phyloP scores from a whole-genome alignment of 73 alveolate species.

The Tetrahymena thermophila region DNA sequence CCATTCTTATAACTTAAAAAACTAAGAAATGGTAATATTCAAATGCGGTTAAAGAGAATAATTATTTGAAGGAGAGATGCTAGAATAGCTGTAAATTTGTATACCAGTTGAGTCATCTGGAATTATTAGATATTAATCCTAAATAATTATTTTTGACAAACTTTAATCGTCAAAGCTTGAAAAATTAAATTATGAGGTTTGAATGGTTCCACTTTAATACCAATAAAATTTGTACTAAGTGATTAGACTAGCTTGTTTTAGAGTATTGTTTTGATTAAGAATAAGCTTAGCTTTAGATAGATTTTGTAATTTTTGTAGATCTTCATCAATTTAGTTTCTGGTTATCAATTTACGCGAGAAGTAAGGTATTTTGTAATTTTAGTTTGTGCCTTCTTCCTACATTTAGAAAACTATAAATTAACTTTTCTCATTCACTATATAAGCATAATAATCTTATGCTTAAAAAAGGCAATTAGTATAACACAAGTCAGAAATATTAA shows the following conservation, averaged over 20 bases:
- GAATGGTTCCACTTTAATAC: not conserved
- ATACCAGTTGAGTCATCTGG: not conserved
- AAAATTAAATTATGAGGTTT: not conserved
- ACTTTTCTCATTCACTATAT: not conserved
- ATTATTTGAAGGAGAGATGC: not conserved
- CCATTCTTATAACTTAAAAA: not conserved
- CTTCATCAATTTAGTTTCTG: not conserved
- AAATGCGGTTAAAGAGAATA: not conserved
- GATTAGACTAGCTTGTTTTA: not conserved
- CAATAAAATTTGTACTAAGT: not conserved
- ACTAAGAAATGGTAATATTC: not conserved
- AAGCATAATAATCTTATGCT: not conserved
- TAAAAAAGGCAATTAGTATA: not conserved
- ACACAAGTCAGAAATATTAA: not conserved
- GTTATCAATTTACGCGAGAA: not conserved
- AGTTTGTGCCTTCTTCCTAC: not conserved
- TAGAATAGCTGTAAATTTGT: not conserved
- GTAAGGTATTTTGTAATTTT: not conserved
- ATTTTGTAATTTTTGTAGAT: not conserved
- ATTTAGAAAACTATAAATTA: not conserved
- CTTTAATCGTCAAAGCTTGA: not conserved
- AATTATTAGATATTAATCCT: not conserved
- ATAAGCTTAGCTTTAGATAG: not conserved
- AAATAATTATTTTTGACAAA: not conserved
- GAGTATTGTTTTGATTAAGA: not conserved